Percentiles rank a stretch among this genome's conserved stretches.
Conservation (phyloP, 2,329 filamentous ascomycete species). For the Pyrenochaeta sp. region DNA sequence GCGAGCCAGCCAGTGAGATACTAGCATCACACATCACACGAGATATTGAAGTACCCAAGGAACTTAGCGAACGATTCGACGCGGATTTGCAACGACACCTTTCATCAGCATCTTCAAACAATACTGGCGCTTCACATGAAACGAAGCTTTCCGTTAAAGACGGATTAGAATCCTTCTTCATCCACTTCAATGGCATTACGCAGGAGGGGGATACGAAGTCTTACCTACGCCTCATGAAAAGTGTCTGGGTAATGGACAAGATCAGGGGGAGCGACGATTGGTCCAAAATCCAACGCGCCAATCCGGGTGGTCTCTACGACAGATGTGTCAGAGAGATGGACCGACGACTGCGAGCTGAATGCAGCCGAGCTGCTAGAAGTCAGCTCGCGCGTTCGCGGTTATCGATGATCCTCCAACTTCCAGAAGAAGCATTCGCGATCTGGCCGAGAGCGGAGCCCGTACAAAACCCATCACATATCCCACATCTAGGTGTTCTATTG, state of each 20-base stretch:
- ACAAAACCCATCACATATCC: neutral
- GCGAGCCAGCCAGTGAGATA: neutral
- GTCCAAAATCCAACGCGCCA: slow-evolving; percentile 7
- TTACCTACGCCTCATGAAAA: slow-evolving; percentile 19
- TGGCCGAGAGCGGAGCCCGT: slow-evolving; percentile 5
- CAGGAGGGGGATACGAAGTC: slow-evolving; percentile 4
- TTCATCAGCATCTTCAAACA: neutral
- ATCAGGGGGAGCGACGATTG: slow-evolving; percentile 14
- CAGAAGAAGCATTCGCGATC: slow-evolving; percentile 13
- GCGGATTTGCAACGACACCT: neutral
- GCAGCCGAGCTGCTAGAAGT: slow-evolving; percentile 2
- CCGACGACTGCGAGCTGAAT: slow-evolving; percentile 13
- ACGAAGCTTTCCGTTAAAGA: slow-evolving; percentile 2
- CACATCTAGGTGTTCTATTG: slow-evolving; percentile 8
- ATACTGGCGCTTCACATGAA: neutral
- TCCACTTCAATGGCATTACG: slow-evolving; percentile 10
- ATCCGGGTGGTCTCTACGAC: slow-evolving; percentile 15
- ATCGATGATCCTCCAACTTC: slow-evolving; percentile 11
- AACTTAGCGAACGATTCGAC: slow-evolving; percentile 4
- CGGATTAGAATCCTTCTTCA: slow-evolving; percentile 16
- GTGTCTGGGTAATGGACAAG: slow-evolving; percentile 19
- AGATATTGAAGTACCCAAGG: slow-evolving; percentile 10
- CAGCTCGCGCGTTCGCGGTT: slow-evolving; percentile 1
- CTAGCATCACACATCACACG: neutral
- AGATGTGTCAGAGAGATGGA: slow-evolving; percentile 13